A percentile compares a stretch with the other conserved stretches of the same genome.
phyloP scores from a whole-genome alignment of 805 yeast genomes.

The Candida chilensis region DNA sequence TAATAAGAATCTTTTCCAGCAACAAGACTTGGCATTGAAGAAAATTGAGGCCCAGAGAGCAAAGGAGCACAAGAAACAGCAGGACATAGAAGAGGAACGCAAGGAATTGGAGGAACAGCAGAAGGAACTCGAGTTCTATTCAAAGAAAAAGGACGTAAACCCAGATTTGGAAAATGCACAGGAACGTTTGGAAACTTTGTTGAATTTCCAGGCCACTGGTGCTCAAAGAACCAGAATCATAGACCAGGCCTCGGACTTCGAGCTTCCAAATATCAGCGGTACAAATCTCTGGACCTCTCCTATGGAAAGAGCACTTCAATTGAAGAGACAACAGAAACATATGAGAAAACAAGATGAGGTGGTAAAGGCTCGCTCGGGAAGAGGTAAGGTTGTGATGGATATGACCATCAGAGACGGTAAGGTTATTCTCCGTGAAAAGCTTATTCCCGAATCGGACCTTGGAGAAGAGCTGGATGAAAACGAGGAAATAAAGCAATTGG shows the following conservation, averaged over 20 bases:
- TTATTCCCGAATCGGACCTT: conserved; percentile 3
- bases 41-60: conserved; percentile 39
- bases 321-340: conserved; percentile 79
- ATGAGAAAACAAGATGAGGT: conserved; percentile 53
- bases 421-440: conserved; percentile 52
- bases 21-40: conserved; percentile 58
- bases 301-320: conserved; percentile 76
- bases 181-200: conserved; percentile 58
- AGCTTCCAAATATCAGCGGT: conserved; percentile 40
- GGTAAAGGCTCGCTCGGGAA: conserved; percentile 54
- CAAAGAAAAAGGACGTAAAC: conserved; percentile 30
- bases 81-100: conserved; percentile 22
- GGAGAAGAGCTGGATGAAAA: conserved; percentile 17
- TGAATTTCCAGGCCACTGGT: conserved; percentile 77
- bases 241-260: conserved; percentile 88
- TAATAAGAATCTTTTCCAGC: conserved; percentile 56
- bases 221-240: conserved; percentile 88
- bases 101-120: conserved; percentile 29
- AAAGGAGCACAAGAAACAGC: conserved; percentile 19
- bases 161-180: conserved; percentile 63
- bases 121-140: conserved; percentile 33
- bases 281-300: conserved; percentile 78
- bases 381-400: conserved; percentile 67
- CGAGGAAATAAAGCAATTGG: conserved; percentile 23
- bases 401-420: conserved; percentile 78